Percentiles rank a stretch among this genome's conserved stretches.
Conservation (phyloP, 441 rosid species). For the Cnidoscolus chayamansa region DNA sequence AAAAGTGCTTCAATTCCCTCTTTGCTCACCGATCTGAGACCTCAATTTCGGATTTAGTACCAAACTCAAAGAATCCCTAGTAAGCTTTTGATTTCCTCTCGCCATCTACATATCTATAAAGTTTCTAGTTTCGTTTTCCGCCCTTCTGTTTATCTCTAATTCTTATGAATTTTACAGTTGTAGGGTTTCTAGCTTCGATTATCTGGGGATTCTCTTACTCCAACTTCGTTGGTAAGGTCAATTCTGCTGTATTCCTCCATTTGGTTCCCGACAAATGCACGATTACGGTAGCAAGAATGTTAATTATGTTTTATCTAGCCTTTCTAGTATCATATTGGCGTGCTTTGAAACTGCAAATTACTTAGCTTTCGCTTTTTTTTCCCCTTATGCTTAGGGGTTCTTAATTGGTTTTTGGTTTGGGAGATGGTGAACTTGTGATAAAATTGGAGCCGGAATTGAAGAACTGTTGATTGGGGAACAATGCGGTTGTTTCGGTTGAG, state of each 20-base stretch:
- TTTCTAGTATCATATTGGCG: not conserved
- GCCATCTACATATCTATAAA: not conserved
- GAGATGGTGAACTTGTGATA: constrained; percentile 39
- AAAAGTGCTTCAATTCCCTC: constrained; percentile 16
- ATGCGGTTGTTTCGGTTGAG: constrained; percentile 74
- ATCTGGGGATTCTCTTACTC: not conserved
- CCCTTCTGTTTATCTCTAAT: not conserved
- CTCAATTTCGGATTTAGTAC: not conserved
- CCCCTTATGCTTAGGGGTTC: not conserved
- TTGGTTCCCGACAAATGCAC: constrained; percentile 17
- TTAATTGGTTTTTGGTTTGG: constrained; percentile 16
- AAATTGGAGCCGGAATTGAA: constrained; percentile 22
- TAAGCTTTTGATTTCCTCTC: constrained; percentile 4
- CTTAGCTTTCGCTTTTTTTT: not conserved
- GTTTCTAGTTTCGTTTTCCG: not conserved
- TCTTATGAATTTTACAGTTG: not conserved
- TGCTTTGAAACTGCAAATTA: not conserved
- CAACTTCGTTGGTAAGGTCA: constrained; percentile 9
- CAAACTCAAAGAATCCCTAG: not conserved
- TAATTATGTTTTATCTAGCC: not conserved
- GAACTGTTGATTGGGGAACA: constrained; percentile 21
- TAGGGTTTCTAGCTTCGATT: constrained; percentile 20
- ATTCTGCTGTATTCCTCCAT: constrained; percentile 1
- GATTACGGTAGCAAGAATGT: not conserved
- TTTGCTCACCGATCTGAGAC: constrained; percentile 12